Percentiles rank a stretch among this genome's conserved stretches.
phyloP scores from a whole-genome alignment of 208 protist species.

The Trypanosoma rangeli region DNA sequence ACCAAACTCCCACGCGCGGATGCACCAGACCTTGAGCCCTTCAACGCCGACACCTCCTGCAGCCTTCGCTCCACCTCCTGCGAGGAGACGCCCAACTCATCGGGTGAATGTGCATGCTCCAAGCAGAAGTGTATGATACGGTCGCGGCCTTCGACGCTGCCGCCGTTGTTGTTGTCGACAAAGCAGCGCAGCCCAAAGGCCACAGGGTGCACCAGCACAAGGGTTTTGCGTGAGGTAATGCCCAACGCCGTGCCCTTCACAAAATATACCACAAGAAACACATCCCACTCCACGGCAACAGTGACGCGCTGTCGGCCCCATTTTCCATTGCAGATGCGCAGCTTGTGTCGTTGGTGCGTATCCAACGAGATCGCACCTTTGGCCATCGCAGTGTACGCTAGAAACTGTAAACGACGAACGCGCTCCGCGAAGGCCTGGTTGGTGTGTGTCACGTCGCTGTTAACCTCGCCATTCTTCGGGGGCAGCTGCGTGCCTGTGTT shows the following conservation, averaged over 20 bases:
- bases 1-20: background rate
- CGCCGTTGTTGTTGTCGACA: slow-evolving; percentile 32
- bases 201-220: slow-evolving; percentile 82
- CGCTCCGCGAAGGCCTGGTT: slow-evolving; percentile 13
- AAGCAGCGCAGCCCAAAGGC: slow-evolving; percentile 51
- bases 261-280: slow-evolving; percentile 79
- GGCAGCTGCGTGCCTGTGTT: background rate
- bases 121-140: slow-evolving; percentile 46
- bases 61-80: slow-evolving; percentile 31
- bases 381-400: slow-evolving; percentile 70
- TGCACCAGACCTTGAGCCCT: slow-evolving; percentile 28
- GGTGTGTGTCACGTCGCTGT: background rate
- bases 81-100: slow-evolving; percentile 52
- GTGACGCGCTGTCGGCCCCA: slow-evolving; percentile 64
- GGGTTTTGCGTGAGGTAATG: slow-evolving; percentile 37
- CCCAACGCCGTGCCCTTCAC: slow-evolving; percentile 52
- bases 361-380: slow-evolving; percentile 61
- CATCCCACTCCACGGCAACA: slow-evolving; percentile 80
- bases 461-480: background rate
- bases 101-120: slow-evolving; percentile 40
- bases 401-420: slow-evolving; percentile 62
- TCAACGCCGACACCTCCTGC: slow-evolving; percentile 32
- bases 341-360: slow-evolving; percentile 43
- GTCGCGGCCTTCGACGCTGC: background rate
- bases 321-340: slow-evolving; percentile 57